A percentile compares a stretch with the other conserved stretches of the same genome.
phyloP scores from a whole-genome alignment of 768 basidiomycete genomes.

The Lactifluus echinatus region DNA sequence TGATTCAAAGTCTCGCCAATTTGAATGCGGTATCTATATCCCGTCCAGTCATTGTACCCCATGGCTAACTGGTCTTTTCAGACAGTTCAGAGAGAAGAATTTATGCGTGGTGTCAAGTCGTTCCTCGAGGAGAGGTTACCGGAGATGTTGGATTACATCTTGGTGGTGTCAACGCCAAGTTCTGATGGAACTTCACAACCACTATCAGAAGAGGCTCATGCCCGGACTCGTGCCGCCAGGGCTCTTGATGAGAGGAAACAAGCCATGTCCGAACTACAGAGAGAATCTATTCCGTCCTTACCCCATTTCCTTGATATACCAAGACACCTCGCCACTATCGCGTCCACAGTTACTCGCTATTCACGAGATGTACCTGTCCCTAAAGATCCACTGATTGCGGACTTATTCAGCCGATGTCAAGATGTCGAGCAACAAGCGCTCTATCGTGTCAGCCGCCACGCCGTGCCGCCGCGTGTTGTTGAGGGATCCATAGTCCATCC shows the following conservation, averaged over 20 bases:
- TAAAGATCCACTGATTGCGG: slow-evolving; percentile 37
- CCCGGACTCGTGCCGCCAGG: slow-evolving; percentile 38
- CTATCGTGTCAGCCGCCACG: slow-evolving; percentile 47
- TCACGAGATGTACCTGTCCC: slow-evolving; percentile 25
- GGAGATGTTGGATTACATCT: slow-evolving; percentile 74
- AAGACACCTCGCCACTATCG: slow-evolving; percentile 66
- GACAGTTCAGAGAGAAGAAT: slow-evolving; percentile 69
- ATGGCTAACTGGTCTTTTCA: slow-evolving; percentile 23
- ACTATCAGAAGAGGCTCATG: slow-evolving; percentile 26
- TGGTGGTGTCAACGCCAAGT: slow-evolving; percentile 55
- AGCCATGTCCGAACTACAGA: slow-evolving; percentile 47
- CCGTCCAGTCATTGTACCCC: no score
- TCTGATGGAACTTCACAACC: slow-evolving; percentile 21
- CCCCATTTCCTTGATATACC: slow-evolving; percentile 74
- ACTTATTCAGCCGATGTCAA: slow-evolving; percentile 52
- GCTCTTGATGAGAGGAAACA: slow-evolving; percentile 49
- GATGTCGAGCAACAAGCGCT: slow-evolving; percentile 67
- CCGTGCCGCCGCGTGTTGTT: neutral
- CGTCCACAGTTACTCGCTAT: slow-evolving; percentile 66
- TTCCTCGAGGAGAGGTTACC: slow-evolving; percentile 57
- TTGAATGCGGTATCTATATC: slow-evolving; percentile 61
- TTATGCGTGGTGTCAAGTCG: slow-evolving; percentile 68
- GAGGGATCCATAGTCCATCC: neutral
- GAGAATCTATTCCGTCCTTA: slow-evolving; percentile 63
- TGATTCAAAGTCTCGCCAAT: slow-evolving; percentile 85